Evolutionary conservation across 495 filamentous ascomycete genomes (phyloP), one percentile per base, ranked within the genome.

Genomic region (Talaromyces stipitatus): DNA sequence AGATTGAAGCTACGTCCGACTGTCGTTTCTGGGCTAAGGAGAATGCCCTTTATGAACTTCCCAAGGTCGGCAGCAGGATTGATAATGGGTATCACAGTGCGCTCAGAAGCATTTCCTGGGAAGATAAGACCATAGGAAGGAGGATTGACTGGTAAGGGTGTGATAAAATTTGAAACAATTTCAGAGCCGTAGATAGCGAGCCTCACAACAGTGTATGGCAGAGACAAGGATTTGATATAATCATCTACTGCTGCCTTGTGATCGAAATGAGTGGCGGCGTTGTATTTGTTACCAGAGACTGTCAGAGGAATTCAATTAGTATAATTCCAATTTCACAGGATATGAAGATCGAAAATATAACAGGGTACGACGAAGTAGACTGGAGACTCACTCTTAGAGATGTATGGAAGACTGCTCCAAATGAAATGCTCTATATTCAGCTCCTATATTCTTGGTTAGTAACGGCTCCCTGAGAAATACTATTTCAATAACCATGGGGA

Each of bases 331-430:
- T n/a, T n/a, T n/a, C n/a, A n/a, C n/a, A n/a, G n/a, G n/a, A n/a
- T n/a, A n/a, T n/a, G n/a, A n/a, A n/a, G n/a, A 50, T 14, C 5
- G 12, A 22, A 14, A 50, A 23, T 24, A 32, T 32, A 32, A 26
- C 26, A 30, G 29, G 48, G 18, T 18, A 51, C n/a, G 6, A 6
- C 18, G 12, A n/a, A 26, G n/a, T 51, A 28, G 28, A 27, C 5
- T 28, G n/a, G 8, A 28, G 9, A 12, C 48, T 23, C 38, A 54
- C 51, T 20, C 20, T 54, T 38, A 9, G 51, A 33, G 18, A 54
- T 30, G 30, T 54, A 22, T 10, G 51, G 51, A 38, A 54, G 51
- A 54, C 51, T 38, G 20, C 51, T 54, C 51, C 51, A 54, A 22
- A 54, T 22, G 8, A 54, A 33, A 38, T 54, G 51, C 30, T 54